phyloP scores from a whole-genome alignment of 257 asterid species.

The Penstemon barbatus region DNA sequence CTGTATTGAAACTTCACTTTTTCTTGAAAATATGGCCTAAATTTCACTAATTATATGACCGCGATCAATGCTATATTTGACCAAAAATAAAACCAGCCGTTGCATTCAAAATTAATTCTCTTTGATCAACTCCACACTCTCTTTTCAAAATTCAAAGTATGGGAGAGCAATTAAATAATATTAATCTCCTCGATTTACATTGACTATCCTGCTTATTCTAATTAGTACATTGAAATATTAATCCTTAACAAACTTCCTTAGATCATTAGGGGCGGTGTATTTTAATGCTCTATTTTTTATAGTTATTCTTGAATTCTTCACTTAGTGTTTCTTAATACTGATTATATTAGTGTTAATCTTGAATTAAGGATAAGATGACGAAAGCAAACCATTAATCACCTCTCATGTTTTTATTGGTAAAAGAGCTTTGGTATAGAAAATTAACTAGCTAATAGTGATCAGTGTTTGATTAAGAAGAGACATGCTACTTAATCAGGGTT shows the following conservation, averaged over 20 bases:
- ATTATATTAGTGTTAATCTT: slow-evolving; percentile 1
- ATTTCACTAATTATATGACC: neutral
- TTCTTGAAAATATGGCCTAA: neutral
- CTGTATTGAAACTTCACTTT: neutral
- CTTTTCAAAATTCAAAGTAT: slow-evolving; percentile 41
- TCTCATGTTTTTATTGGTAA: slow-evolving; percentile 23
- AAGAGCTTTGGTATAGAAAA: slow-evolving; percentile 19
- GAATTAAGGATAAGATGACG: slow-evolving; percentile 33
- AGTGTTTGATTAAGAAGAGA: slow-evolving; percentile 31
- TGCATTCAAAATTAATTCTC: slow-evolving; percentile 25
- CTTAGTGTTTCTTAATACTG: neutral
- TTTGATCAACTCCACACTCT: slow-evolving; percentile 15
- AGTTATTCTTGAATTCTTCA: neutral
- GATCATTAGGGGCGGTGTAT: slow-evolving; percentile 26
- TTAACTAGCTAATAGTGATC: too few relatives aligned
- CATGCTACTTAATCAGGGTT: slow-evolving; percentile 47
- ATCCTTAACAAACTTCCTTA: slow-evolving; percentile 22
- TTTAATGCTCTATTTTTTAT: neutral
- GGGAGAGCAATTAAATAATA: slow-evolving; percentile 4
- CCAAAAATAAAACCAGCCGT: slow-evolving; percentile 24
- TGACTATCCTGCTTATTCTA: slow-evolving; percentile 21
- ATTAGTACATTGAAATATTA: slow-evolving; percentile 25
- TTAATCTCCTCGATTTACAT: slow-evolving; percentile 30
- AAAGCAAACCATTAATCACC: slow-evolving; percentile 27
- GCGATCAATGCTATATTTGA: slow-evolving; percentile 24